phyloP scores from a whole-genome alignment of 352 stramenopile genomes.

The Thalassiosira exigua region DNA sequence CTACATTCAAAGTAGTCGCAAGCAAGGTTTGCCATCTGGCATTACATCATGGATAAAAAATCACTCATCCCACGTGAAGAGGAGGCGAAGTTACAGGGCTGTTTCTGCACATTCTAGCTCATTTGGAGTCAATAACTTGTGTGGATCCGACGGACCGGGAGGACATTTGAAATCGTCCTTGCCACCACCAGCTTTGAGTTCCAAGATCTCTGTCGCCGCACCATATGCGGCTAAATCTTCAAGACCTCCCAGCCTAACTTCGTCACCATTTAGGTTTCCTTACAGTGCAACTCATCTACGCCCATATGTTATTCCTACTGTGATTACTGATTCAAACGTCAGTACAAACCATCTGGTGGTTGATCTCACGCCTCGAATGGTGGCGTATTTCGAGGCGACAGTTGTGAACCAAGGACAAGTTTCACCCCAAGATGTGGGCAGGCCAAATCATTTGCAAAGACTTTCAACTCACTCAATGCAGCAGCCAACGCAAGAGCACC shows the following conservation, averaged over 20 bases:
- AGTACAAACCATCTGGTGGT: conserved; percentile 11
- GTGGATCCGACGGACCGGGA: neutral
- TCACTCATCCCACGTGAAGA: neutral
- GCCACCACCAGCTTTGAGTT: neutral
- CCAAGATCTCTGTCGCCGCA: no score
- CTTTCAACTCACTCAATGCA: neutral
- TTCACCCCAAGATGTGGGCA: no score
- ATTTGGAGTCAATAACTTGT: no score
- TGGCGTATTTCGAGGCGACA: conserved; percentile 82
- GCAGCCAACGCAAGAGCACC: neutral
- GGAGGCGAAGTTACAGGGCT: neutral
- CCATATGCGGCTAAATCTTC: neutral
- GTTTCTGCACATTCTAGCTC: no score
- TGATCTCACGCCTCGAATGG: conserved; percentile 73
- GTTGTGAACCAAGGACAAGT: conserved; percentile 67
- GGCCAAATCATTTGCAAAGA: no score
- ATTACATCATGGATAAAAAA: neutral
- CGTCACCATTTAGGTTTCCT: conserved; percentile 1
- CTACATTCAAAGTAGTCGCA: no score
- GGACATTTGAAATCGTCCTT: neutral
- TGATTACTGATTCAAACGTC: neutral
- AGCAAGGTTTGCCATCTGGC: neutral
- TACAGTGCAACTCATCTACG: no score
- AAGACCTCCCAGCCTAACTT: neutral
- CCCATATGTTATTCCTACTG: conserved; percentile 63